phyloP scores from a whole-genome alignment of 1,284 basidiomycete genomes.

The Melampsora larici-populina region DNA sequence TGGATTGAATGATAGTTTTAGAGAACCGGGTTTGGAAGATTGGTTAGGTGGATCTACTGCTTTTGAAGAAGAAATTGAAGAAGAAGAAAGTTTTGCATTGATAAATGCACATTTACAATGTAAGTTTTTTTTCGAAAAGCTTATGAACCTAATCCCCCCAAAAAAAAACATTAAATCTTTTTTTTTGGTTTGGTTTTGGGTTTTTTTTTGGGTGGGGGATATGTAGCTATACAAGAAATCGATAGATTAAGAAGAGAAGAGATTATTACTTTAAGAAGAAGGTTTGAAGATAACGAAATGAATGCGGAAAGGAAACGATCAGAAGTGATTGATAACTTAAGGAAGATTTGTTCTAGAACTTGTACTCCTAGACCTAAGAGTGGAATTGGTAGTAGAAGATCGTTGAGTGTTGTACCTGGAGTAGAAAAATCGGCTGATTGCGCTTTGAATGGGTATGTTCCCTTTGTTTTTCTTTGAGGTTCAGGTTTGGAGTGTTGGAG shows the following conservation, averaged over 20 bases:
- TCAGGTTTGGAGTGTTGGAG: too few relatives aligned
- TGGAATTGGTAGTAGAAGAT: neutral
- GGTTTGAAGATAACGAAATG: constrained; percentile 21
- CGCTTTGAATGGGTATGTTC: constrained; percentile 33
- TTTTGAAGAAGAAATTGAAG: neutral
- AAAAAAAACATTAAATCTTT: neutral
- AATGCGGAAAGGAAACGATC: constrained; percentile 21
- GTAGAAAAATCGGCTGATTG: constrained; percentile 16
- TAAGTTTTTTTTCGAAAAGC: neutral
- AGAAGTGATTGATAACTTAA: constrained; percentile 20
- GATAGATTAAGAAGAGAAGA: constrained; percentile 22
- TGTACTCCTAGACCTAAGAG: neutral
- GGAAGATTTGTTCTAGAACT: constrained; percentile 1
- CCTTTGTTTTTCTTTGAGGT: too few relatives aligned
- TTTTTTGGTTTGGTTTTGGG: neutral
- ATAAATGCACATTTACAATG: constrained; percentile 35
- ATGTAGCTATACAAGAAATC: constrained; percentile 25
- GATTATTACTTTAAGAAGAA: constrained; percentile 26
- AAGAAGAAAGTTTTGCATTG: constrained; percentile 16
- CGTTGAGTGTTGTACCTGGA: too few relatives aligned
- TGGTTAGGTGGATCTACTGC: too few relatives aligned
- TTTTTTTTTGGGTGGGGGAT: neutral
- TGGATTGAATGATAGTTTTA: too few relatives aligned
- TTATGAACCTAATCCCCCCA: too few relatives aligned
- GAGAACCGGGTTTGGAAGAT: too few relatives aligned